Evolutionary conservation across 2,329 filamentous ascomycete species (phyloP).

Genomic region (Neopestalotiopsis sp.): DNA sequence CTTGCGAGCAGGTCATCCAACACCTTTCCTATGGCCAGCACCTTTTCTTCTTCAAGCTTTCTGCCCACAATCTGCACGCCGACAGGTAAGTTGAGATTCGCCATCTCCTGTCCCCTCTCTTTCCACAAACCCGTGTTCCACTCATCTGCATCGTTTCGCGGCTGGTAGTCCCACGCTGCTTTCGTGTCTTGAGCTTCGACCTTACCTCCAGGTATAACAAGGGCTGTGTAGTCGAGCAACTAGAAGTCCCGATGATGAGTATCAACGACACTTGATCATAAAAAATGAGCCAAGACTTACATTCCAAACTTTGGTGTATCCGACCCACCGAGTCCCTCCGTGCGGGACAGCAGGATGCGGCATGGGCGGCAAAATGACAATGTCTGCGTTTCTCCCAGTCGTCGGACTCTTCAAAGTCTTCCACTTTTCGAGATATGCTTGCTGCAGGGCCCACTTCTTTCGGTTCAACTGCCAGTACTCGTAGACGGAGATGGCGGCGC

Average conservation of each 20-base stretch:
- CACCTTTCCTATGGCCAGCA: conserved; percentile 49
- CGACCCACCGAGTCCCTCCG: conserved; percentile 48
- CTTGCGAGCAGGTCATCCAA: conserved; percentile 35
- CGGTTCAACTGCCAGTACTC: conserved; percentile 73
- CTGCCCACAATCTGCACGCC: conserved; percentile 58
- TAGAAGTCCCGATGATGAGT: conserved; percentile 33
- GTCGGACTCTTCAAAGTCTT: conserved; percentile 45
- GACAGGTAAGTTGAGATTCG: conserved; percentile 48
- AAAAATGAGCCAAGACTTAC: conserved; percentile 32
- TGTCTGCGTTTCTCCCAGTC: conserved; percentile 56
- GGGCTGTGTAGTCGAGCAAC: conserved; percentile 58
- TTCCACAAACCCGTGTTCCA: conserved; percentile 58
- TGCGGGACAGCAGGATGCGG: conserved; percentile 63
- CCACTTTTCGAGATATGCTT: conserved; percentile 66
- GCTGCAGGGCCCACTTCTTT: conserved; percentile 57
- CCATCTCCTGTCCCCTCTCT: conserved; percentile 43
- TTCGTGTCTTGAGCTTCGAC: conserved; percentile 48
- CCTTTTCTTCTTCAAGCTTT: conserved; percentile 60
- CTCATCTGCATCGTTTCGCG: conserved; percentile 55
- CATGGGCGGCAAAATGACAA: conserved; percentile 64
- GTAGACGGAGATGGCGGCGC: conserved; percentile 62
- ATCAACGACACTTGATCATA: too few relatives aligned
- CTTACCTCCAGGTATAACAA: conserved; percentile 59
- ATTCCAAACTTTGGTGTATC: conserved; percentile 69
- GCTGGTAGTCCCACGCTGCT: conserved; percentile 42